phyloP scores from a whole-genome alignment of 306 rosid species.

The Casuarina glauca region DNA sequence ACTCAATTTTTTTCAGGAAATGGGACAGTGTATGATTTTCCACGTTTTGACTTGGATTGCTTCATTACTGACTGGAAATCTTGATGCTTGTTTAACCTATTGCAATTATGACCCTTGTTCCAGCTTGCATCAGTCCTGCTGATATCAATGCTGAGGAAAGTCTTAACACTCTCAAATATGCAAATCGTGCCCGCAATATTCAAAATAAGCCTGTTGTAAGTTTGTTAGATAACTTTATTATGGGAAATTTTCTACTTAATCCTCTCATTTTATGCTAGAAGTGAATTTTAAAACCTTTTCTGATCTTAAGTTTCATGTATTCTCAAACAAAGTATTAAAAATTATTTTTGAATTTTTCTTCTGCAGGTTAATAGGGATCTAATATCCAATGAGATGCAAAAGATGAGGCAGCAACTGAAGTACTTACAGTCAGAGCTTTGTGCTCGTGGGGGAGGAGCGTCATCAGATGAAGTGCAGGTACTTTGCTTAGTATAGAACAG shows the following conservation, averaged over 20 bases:
- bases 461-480: conserved; percentile 72
- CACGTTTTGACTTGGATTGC: conserved; percentile 19
- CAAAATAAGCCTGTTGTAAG: conserved; percentile 88
- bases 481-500: neutral
- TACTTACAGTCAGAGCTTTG: conserved; percentile 76
- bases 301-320: conserved; percentile 21
- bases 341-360: conserved; percentile 10
- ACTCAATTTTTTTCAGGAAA: neutral
- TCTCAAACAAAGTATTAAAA: neutral
- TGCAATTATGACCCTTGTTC: conserved; percentile 27
- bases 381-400: conserved; percentile 77
- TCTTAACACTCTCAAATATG: conserved; percentile 81
- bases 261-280: conserved; percentile 10
- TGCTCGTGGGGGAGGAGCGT: conserved; percentile 57
- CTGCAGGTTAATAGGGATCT: conserved; percentile 76
- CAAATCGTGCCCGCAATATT: conserved; percentile 91
- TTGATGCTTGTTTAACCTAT: conserved; percentile 29
- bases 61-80: conserved; percentile 16
- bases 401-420: conserved; percentile 72
- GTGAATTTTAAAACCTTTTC: conserved; percentile 15
- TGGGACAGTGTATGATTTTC: neutral
- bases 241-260: conserved; percentile 9
- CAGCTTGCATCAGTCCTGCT: conserved; percentile 91
- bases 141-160: conserved; percentile 82
- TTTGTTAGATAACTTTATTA: conserved; percentile 28